phyloP scores from a whole-genome alignment of 371 early-diverging fungal genomes.

The Chytridiales sp. region DNA sequence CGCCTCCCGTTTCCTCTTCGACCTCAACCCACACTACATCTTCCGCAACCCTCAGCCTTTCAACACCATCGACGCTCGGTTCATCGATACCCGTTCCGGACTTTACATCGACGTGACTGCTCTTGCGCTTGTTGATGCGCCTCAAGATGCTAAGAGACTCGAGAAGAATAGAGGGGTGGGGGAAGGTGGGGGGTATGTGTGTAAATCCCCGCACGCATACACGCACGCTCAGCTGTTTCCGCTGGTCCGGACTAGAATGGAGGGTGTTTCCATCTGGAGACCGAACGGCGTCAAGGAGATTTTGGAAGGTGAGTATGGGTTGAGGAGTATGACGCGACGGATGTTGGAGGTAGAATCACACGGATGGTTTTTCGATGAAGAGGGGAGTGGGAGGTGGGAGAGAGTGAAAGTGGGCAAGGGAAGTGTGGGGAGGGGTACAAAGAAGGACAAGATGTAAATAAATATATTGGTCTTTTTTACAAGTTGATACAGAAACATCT shows the following conservation, averaged over 20 bases:
- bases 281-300: slow-evolving; percentile 12
- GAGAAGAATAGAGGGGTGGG: background rate
- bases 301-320: slow-evolving; percentile 19
- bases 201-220: slow-evolving; percentile 26
- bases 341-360: too few relatives aligned
- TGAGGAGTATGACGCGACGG: too few relatives aligned
- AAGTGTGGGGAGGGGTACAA: too few relatives aligned
- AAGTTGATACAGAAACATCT: too few relatives aligned
- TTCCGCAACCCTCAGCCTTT: background rate
- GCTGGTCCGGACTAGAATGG: slow-evolving; percentile 16
- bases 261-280: slow-evolving; percentile 23
- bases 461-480: too few relatives aligned
- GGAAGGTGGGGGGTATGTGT: background rate
- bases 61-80: slow-evolving; percentile 33
- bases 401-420: too few relatives aligned
- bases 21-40: slow-evolving; percentile 23
- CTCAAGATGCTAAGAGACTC: too few relatives aligned
- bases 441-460: too few relatives aligned
- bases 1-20: slow-evolving; percentile 17
- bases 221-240: slow-evolving; percentile 14
- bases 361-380: too few relatives aligned
- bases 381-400: too few relatives aligned
- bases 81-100: slow-evolving; percentile 32
- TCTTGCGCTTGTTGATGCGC: slow-evolving; percentile 9
- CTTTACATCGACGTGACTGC: slow-evolving; percentile 33